Percentiles rank a stretch among this genome's conserved stretches.
These are phyloP conservation scores for Mycena amicta DNA, from an alignment of 768 basidiomycete species.

Conservation along the genomic window DNA sequence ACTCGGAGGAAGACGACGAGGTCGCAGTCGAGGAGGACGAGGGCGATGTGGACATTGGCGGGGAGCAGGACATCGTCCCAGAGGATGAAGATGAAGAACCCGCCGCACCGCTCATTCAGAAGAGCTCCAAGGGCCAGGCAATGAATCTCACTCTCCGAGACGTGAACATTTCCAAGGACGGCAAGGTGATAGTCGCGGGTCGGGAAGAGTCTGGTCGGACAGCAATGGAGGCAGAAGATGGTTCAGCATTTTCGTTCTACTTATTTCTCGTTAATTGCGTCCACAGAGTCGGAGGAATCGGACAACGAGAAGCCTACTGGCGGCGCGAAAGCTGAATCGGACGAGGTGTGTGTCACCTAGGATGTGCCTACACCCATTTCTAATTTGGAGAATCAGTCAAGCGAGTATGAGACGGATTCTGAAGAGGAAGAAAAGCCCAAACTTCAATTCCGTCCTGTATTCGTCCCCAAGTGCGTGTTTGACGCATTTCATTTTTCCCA, in stretches of 20 bases:
- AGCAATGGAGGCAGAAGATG: conserved; percentile 53
- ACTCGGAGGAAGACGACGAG: conserved; percentile 59
- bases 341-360: conserved; percentile 23
- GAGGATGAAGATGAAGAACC: conserved; percentile 46
- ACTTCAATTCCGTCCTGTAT: conserved; percentile 86
- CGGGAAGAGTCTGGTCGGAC: conserved; percentile 80
- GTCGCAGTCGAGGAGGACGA: conserved; percentile 41
- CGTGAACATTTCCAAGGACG: conserved; percentile 79
- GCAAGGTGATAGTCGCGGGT: conserved; percentile 79
- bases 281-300: conserved; percentile 40
- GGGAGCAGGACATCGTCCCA: conserved; percentile 53
- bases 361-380: neutral
- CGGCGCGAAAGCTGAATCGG: conserved; percentile 31
- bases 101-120: conserved; percentile 36
- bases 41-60: conserved; percentile 63
- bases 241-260: conserved; percentile 18
- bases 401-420: conserved; percentile 83
- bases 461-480: conserved; percentile 83
- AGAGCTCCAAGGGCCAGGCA: conserved; percentile 44
- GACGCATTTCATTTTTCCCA: no score
- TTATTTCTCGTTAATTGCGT: conserved; percentile 23
- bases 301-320: conserved; percentile 54
- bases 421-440: conserved; percentile 77
- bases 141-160: conserved; percentile 80
- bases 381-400: conserved; percentile 61